Evolutionary conservation across 2,329 filamentous ascomycete genomes (phyloP), one percentile per base, ranked within the genome.

Genomic region (Aschersonia sp.): DNA sequence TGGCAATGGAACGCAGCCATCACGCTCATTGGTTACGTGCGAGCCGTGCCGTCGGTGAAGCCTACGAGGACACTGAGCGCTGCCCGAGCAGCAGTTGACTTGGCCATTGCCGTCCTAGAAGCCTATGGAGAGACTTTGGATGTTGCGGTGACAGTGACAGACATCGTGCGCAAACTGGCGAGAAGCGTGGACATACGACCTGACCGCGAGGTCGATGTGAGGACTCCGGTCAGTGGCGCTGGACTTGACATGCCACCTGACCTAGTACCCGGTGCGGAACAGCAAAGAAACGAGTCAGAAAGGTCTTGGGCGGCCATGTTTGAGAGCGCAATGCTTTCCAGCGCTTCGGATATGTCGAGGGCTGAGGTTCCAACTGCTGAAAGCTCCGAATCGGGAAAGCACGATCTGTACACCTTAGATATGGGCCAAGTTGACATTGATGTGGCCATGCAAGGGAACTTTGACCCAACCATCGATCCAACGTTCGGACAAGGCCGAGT

Each of bases 71-170:
- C 41, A 14, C 22, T 42, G 44, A 55, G 12, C 53, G 57, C 44
- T 46, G 57, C 55, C 6, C 51, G 55, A 4, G 41, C 50, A 9
- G 58, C 60, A 6, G 50, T 71, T 57, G 52, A 62, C 56, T 53
- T 66, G 60, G 51, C 68, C 58, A 42, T 71, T 54, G 44, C 62
- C 55, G 51, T 59, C 2, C n/a, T 42, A n/a, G n/a, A 10, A 8
- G n/a, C 41, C 7, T 42, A 5, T 42, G 41, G 41, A 5, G 22
- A 29, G n/a, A 42, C 41, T 6, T 14, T 42, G 22, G 41, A 42
- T 29, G 41, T 42, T n/a, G 41, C 41, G 7, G 41, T 42, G 22
- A 42, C 41, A 29, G 41, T 42, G 7, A 42, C 41, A 2, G 41
- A 42, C 9, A 8, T 42, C 8, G 41, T 42, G 41, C 41, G 41